These are phyloP conservation scores for Amphibolis antarctica DNA, from an alignment of 106 monocot genomes.

Conservation along the genomic window DNA sequence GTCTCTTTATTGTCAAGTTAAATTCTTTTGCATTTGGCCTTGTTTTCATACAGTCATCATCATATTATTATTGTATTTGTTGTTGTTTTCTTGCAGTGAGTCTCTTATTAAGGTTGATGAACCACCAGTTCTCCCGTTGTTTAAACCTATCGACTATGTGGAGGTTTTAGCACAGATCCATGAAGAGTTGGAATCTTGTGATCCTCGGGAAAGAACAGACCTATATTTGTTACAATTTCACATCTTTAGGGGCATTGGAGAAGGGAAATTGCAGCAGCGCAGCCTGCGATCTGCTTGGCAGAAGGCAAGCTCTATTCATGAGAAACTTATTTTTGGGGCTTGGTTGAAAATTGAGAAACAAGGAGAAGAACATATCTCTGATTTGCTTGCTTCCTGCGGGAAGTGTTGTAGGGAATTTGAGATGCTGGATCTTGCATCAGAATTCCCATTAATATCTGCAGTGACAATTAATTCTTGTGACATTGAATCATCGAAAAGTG, in stretches of 20 bases:
- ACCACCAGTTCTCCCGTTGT: conserved; percentile 60
- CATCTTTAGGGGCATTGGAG: conserved; percentile 80
- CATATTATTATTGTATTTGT: not conserved
- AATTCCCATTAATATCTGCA: conserved; percentile 20
- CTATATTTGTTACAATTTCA: conserved; percentile 84
- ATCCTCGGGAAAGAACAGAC: conserved; percentile 39
- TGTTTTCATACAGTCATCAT: not conserved
- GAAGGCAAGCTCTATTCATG: conserved; percentile 44
- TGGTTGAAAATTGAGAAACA: conserved; percentile 91
- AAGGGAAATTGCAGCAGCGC: conserved; percentile 74
- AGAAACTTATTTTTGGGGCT: conserved; percentile 72
- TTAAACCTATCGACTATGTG: conserved; percentile 90
- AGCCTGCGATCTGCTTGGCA: conserved; percentile 77
- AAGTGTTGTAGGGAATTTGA: conserved; percentile 62
- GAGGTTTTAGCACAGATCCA: conserved; percentile 79
- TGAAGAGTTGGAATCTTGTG: conserved; percentile 73
- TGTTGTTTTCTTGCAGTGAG: conserved; percentile 37
- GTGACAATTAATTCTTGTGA: conserved; percentile 6
- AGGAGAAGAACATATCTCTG: conserved; percentile 69
- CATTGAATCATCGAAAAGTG: not conserved
- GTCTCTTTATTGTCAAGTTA: conserved; percentile 4
- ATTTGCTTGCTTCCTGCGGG: conserved; percentile 74
- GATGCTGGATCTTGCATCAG: conserved; percentile 46
- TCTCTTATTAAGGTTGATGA: conserved; percentile 83
- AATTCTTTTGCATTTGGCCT: not conserved